Evolutionary conservation across 257 asterid genomes (phyloP), one percentile per base, ranked within the genome.

Genomic region (Nicotiana undulata): DNA sequence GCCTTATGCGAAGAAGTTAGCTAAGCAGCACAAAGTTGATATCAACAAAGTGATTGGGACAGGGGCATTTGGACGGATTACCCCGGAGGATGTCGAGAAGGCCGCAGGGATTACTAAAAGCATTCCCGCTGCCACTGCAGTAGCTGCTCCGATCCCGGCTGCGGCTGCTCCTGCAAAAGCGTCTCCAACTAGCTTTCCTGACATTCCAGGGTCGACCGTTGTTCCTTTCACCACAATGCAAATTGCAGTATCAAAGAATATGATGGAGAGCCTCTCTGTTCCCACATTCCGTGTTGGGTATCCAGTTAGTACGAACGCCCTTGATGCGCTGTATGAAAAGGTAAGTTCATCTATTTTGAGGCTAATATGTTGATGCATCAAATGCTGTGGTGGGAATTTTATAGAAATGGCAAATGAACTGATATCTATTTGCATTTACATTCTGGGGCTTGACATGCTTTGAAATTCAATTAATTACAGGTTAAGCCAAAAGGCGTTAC

Each of bases 71-170:
- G 99, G 98, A 9, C 88, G 99, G 88, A 85, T 95, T 4, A 92
- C 94, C 52, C 93, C 98, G 1, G 94, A 89, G 84, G 99, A 93
- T 85, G 95, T 95, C 78, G 97, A 93, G 89, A 92, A 92, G 83
- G 98, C 94, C 0, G 95, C 97, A 3, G 98, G 98, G 28, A 88
- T 94, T 84, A n/a, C 89, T 82, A 87, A 85, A 72, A 84, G 24
- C 81, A 87, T 82, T 18, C 18, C 66, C 64, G 15, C 29, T 22
- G 34, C 66, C 32, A 60, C 26, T 26, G 11, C 18, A 63, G 68
- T 28, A 63, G 40, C 68, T 68, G 74, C 66, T 9, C 86, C 80
- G 1, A 75, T 86, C 10, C 86, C 79, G 0, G 80, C 67, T 10
- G 63, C 87, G 3, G 37, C 89, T 2, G 87, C 89, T 31, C 79